These are phyloP conservation scores for Pyrenochaeta sp. DNA, from an alignment of 2,329 filamentous ascomycete genomes.

Conservation along the genomic window DNA sequence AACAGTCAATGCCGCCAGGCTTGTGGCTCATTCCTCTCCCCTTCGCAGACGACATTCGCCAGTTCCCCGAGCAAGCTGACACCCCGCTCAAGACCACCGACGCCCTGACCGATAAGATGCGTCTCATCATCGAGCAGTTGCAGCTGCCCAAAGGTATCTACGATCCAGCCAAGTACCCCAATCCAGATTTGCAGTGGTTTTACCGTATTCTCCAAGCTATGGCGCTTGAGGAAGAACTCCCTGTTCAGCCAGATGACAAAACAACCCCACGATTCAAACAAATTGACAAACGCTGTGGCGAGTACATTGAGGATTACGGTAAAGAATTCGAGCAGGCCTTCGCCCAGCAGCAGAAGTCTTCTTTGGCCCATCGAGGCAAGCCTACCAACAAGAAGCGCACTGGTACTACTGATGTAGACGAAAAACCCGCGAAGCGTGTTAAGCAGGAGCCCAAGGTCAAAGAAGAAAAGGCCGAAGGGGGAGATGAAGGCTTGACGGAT, in stretches of 20 bases:
- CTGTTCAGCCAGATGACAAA: slow-evolving; percentile 76
- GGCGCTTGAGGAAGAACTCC: slow-evolving; percentile 89
- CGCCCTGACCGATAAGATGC: slow-evolving; percentile 80
- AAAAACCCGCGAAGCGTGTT: slow-evolving; percentile 34
- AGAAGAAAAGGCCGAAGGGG: slow-evolving; percentile 24
- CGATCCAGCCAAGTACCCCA: slow-evolving; percentile 87
- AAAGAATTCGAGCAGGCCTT: slow-evolving; percentile 70
- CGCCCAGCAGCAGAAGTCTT: slow-evolving; percentile 49
- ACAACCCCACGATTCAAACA: slow-evolving; percentile 85
- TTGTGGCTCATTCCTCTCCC: slow-evolving; percentile 90
- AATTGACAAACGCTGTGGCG: slow-evolving; percentile 84
- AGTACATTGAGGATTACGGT: slow-evolving; percentile 81
- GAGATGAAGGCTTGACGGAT: slow-evolving; percentile 49
- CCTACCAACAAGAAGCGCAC: slow-evolving; percentile 55
- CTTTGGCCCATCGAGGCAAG: slow-evolving; percentile 55
- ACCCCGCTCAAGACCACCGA: slow-evolving; percentile 61
- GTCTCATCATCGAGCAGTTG: slow-evolving; percentile 80
- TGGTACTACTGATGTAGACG: slow-evolving; percentile 23
- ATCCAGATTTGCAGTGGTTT: slow-evolving; percentile 94
- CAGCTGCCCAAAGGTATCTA: slow-evolving; percentile 88
- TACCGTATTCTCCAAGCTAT: slow-evolving; percentile 92
- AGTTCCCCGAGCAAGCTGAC: slow-evolving; percentile 71
- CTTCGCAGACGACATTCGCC: slow-evolving; percentile 86
- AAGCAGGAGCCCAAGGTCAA: slow-evolving; percentile 40
- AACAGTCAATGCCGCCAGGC: slow-evolving; percentile 79